A percentile compares a stretch with the other conserved stretches of the same genome.
Evolutionary conservation across 495 filamentous ascomycete genomes (phyloP).

Genomic region (Talaromyces wortmannii): DNA sequence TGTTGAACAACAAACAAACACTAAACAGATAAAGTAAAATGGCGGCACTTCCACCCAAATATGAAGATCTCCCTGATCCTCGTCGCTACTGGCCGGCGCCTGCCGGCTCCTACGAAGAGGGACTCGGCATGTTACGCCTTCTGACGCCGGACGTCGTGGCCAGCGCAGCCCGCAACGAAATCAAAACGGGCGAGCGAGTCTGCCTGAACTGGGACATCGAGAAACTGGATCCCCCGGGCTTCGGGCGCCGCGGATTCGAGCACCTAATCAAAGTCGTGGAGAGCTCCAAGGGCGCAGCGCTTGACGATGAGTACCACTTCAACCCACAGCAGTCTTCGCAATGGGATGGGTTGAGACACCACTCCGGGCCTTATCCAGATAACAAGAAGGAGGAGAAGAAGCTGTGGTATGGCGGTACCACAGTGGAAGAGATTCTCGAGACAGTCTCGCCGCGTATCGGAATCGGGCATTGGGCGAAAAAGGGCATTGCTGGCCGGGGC

Average conservation of each 20-base stretch:
- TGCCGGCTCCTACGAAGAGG: conserved; percentile 39
- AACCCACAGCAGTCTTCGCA: conserved; percentile 74
- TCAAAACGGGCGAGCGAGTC: conserved; percentile 40
- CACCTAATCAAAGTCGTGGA: conserved; percentile 48
- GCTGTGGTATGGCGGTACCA: conserved; percentile 49
- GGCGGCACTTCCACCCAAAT: conserved; percentile 11
- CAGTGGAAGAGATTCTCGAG: conserved; percentile 44
- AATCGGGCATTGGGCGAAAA: conserved; percentile 38
- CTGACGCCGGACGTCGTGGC: conserved; percentile 42
- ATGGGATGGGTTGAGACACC: conserved; percentile 73
- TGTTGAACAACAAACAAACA: neutral
- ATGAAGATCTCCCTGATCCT: conserved; percentile 43
- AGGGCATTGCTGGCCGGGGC: conserved; percentile 49
- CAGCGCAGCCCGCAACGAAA: conserved; percentile 36
- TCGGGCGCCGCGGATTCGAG: conserved; percentile 48
- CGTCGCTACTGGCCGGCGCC: conserved; percentile 39
- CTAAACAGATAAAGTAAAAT: neutral
- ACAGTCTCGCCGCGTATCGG: conserved; percentile 44
- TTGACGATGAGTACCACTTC: conserved; percentile 64
- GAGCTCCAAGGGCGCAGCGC: conserved; percentile 32
- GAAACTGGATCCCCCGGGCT: conserved; percentile 43
- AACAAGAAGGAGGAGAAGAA: conserved; percentile 24
- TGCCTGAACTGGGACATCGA: conserved; percentile 46
- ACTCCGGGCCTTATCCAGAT: conserved; percentile 28
- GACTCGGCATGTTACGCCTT: conserved; percentile 46